Percentiles rank a stretch among this genome's conserved stretches.
These are phyloP conservation scores for Cladosporium cucumerinum DNA, from an alignment of 2,329 filamentous ascomycete genomes.

Conservation along the genomic window DNA sequence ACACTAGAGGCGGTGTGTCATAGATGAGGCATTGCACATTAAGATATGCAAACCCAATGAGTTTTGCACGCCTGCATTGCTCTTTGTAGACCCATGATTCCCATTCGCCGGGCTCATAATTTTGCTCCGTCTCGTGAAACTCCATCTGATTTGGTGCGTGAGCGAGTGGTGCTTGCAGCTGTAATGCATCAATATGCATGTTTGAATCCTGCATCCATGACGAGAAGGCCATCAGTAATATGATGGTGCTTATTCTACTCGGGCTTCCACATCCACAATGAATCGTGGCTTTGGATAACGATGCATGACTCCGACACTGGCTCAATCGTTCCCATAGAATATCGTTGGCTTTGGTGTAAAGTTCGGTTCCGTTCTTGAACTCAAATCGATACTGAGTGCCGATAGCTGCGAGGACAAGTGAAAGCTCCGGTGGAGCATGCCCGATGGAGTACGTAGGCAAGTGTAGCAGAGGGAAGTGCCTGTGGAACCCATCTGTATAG, in stretches of 20 bases:
- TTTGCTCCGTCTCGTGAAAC: background rate
- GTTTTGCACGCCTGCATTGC: slow-evolving; percentile 32
- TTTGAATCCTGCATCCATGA: slow-evolving; percentile 34
- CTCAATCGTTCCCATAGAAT: slow-evolving; percentile 32
- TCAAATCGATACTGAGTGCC: slow-evolving; percentile 37
- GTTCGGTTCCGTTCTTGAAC: slow-evolving; percentile 28
- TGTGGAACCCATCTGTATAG: slow-evolving; percentile 26
- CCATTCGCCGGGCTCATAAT: background rate
- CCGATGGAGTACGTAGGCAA: slow-evolving; percentile 33
- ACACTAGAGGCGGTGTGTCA: slow-evolving; percentile 19
- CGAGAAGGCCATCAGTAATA: background rate
- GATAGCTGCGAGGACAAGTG: slow-evolving; percentile 33
- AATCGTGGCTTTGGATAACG: background rate
- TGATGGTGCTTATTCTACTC: background rate
- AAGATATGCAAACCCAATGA: slow-evolving; percentile 34
- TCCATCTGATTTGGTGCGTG: slow-evolving; percentile 29
- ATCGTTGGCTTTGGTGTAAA: slow-evolving; percentile 32
- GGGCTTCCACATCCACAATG: background rate
- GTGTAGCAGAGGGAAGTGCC: slow-evolving; percentile 36
- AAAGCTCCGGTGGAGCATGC: slow-evolving; percentile 33
- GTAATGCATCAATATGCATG: slow-evolving; percentile 33
- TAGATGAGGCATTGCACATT: slow-evolving; percentile 36
- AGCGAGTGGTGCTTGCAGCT: slow-evolving; percentile 30
- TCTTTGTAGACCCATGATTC: slow-evolving; percentile 29
- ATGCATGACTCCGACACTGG: slow-evolving; percentile 33